These are phyloP conservation scores for Ottelia alismoides DNA, from an alignment of 106 monocot species.

Conservation along the genomic window DNA sequence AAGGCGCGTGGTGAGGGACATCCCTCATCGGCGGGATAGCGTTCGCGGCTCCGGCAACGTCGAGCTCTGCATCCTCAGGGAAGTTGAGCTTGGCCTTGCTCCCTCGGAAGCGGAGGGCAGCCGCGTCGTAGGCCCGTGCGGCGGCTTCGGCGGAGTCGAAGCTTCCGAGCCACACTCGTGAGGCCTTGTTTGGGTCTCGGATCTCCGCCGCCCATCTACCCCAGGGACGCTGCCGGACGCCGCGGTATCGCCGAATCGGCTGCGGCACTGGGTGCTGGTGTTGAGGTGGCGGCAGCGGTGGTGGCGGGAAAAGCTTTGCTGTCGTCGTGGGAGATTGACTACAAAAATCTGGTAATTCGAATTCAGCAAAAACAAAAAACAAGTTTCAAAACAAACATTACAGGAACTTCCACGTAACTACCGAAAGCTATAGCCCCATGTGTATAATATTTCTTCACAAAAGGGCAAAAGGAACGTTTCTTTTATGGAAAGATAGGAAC, in stretches of 20 bases:
- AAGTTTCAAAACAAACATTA: background rate
- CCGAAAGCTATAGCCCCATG: no score
- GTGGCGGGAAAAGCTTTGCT: background rate
- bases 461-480: no score
- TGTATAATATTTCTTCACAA: no score
- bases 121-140: constrained; percentile 12
- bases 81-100: constrained; percentile 12
- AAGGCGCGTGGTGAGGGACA: no score
- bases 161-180: constrained; percentile 10
- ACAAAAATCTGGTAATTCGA: background rate
- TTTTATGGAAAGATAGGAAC: no score
- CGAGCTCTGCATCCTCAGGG: constrained; percentile 5
- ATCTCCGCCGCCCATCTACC: constrained; percentile 13
- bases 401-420: background rate
- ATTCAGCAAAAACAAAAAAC: background rate
- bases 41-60: no score
- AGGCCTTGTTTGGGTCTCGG: constrained; percentile 10
- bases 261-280: background rate
- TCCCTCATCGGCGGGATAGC: no score
- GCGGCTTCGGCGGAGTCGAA: constrained; percentile 12
- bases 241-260: constrained; percentile 1
- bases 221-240: constrained; percentile 14
- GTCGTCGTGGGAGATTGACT: background rate
- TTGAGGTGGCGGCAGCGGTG: background rate
- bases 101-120: constrained; percentile 7